phyloP scores from a whole-genome alignment of 1,139 yeast genomes.

The Hyphopichia fennica region DNA sequence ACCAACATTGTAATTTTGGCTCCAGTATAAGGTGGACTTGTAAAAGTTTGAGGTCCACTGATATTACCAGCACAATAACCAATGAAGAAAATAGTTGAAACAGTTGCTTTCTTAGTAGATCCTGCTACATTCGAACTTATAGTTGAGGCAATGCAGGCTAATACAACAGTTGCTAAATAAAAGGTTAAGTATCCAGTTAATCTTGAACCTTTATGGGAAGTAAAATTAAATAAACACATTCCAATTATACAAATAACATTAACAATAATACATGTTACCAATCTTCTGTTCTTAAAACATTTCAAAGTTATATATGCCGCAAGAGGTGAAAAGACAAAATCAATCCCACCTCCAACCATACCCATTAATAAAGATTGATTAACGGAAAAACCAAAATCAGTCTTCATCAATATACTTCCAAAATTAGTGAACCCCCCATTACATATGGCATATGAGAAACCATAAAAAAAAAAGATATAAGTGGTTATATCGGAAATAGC shows the following conservation, averaged over 20 bases:
- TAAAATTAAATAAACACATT: constrained; percentile 51
- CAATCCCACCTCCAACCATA: constrained; percentile 39
- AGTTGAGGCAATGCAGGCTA: constrained; percentile 48
- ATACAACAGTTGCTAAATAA: constrained; percentile 35
- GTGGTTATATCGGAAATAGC: constrained; percentile 49
- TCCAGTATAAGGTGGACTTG: constrained; percentile 49
- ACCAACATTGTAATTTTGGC: constrained; percentile 44
- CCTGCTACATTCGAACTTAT: constrained; percentile 67
- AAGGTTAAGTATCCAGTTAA: constrained; percentile 42
- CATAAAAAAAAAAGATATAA: constrained; percentile 39
- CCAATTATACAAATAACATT: constrained; percentile 37
- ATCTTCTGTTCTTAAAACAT: constrained; percentile 29
- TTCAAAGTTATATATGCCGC: no score
- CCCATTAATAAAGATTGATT: constrained; percentile 29
- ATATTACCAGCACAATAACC: constrained; percentile 70
- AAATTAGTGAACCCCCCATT: constrained; percentile 41
- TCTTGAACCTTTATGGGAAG: constrained; percentile 30
- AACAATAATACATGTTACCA: constrained; percentile 44
- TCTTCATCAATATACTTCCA: constrained; percentile 46
- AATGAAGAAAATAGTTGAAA: constrained; percentile 58
- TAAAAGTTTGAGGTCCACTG: constrained; percentile 70
- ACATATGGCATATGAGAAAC: constrained; percentile 30
- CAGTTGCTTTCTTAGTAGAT: constrained; percentile 63
- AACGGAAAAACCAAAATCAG: constrained; percentile 41
- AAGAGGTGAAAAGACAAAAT: constrained; percentile 40